Base-by-base conservation (phyloP, 176 grass and related monocot species). In the Chloris gayana region DNA sequence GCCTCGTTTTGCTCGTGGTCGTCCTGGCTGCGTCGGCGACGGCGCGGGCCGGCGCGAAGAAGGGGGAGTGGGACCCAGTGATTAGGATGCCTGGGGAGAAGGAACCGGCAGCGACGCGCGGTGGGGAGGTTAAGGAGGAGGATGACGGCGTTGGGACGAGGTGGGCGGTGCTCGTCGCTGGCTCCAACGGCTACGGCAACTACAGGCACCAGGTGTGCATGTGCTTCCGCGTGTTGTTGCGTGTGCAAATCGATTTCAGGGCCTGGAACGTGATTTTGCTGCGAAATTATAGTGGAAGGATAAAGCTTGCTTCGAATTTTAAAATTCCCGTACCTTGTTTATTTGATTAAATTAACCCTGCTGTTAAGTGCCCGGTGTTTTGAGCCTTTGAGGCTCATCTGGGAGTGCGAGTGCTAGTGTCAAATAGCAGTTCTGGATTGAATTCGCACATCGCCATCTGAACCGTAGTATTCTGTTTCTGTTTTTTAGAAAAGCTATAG, bases 81-180 rank as follows among this genome's bases (percentile, higher is more conserved):
- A 95, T 95, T 71, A 82, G 89, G 70, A 77, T 95, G 82, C 90
- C 88, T 25, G 62, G 79, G 12, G 88, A 91, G 82, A 26, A 78
- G 67, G 77, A 72, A 57, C 44, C 76, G 9, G 64, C 66, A 7
- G 13, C 12, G 62, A 3, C 22, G 59, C 4, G 0, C 29, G 61
- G 81, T 27, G 38, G 39, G 0, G 61, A n/a, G 51, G 33, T 50
- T 1, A 72, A 53, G 14, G 69, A 80, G 21, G 69, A 80, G 21
- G 89, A 72, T 7, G 91, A 72, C 60, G 73, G 46, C 54, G 73
- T 81, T 46, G 87, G 90, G n/a, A 97, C 89, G 42, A 92, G 83
- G 83, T 98, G 95, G 91, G 95, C 92, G n/a, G 85, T 98, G 53
- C 95, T 98, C 79, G 89, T 98, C 57, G 92, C 92, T 26, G 95